These are phyloP conservation scores for Termitomyces sp. DNA, from an alignment of 768 basidiomycete genomes.

Conservation along the genomic window DNA sequence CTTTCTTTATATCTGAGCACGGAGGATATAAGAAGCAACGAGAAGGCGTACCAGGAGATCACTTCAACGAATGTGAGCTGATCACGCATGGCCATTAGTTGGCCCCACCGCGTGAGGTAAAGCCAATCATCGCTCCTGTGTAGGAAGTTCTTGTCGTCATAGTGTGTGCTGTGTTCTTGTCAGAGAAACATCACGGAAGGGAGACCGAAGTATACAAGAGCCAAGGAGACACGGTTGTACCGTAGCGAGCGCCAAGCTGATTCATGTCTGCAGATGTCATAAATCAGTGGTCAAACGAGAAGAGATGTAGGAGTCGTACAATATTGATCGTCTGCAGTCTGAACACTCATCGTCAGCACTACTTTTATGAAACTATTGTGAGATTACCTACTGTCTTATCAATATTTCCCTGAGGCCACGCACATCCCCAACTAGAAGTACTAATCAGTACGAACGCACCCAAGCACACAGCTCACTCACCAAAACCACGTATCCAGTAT, in stretches of 20 bases:
- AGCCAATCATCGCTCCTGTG: conserved; percentile 65
- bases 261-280: conserved; percentile 27
- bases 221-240: conserved; percentile 42
- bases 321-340: conserved; percentile 45
- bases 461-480: conserved; percentile 21
- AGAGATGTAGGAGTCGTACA: conserved; percentile 21
- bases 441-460: background rate
- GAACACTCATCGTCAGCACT: conserved; percentile 5
- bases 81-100: conserved; percentile 53
- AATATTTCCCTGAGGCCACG: conserved; percentile 48
- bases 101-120: conserved; percentile 66
- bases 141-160: conserved; percentile 59
- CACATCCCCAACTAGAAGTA: conserved; percentile 48
- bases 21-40: background rate
- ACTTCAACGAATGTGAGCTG: conserved; percentile 55
- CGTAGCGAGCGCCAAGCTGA: conserved; percentile 37
- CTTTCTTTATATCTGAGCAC: conserved; percentile 17
- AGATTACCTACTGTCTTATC: conserved; percentile 32
- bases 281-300: background rate
- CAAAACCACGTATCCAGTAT: conserved; percentile 44
- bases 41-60: conserved; percentile 49
- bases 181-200: background rate
- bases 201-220: conserved; percentile 29
- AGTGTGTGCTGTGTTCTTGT: conserved; percentile 37
- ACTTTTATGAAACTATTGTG: background rate